Conservation (phyloP, 805 yeast genomes). For the Grigorovia transvaalensis region DNA sequence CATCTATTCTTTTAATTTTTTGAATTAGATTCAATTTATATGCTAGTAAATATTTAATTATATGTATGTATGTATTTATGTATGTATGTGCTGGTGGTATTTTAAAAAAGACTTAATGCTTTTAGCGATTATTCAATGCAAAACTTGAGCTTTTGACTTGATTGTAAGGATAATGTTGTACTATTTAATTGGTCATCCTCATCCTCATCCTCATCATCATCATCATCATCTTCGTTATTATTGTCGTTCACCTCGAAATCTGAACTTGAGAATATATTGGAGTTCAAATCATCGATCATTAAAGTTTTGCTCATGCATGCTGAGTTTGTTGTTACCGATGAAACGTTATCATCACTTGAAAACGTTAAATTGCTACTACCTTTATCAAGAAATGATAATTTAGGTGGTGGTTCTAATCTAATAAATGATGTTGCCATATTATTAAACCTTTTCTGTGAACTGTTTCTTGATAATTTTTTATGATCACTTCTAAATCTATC, state of each 20-base stretch:
- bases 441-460: slow-evolving; percentile 18
- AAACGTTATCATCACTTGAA: slow-evolving; percentile 9
- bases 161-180: neutral
- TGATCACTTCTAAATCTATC: slow-evolving; percentile 40
- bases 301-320: slow-evolving; percentile 13
- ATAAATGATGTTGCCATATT: slow-evolving; percentile 3
- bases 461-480: slow-evolving; percentile 28
- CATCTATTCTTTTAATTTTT: no score
- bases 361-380: slow-evolving; percentile 2
- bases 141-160: neutral
- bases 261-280: neutral
- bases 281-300: slow-evolving; percentile 13
- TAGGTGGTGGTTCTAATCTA: slow-evolving; percentile 22
- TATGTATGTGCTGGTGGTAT: neutral
- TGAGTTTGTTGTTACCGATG: slow-evolving; percentile 12
- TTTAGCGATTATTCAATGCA: neutral
- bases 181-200: neutral
- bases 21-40: no score
- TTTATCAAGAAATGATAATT: slow-evolving; percentile 13
- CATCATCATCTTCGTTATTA: slow-evolving; percentile 5
- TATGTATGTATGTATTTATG: neutral
- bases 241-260: slow-evolving; percentile 14
- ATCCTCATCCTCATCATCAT: neutral
- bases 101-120: no score
- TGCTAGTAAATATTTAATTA: neutral